phyloP scores from a whole-genome alignment of 2,329 filamentous ascomycete genomes.

The Bertia moriformis region DNA sequence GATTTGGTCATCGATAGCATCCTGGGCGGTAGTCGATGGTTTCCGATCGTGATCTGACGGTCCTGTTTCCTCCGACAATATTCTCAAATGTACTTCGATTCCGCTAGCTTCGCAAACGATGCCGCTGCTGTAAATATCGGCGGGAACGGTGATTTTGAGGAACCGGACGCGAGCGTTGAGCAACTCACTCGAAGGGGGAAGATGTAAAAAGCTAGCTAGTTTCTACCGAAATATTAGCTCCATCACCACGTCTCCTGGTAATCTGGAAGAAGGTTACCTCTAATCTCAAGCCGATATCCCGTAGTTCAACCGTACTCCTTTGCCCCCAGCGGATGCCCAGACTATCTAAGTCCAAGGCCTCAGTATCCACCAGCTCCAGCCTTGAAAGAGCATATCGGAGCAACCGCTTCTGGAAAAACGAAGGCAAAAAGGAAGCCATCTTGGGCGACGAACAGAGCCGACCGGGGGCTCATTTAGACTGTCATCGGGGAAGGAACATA shows the following conservation, averaged over 20 bases:
- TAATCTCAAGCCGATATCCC: conserved; percentile 39
- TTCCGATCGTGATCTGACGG: background rate
- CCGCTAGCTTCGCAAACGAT: conserved; percentile 45
- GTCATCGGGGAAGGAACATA: background rate
- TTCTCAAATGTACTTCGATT: conserved; percentile 29
- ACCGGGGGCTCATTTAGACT: background rate
- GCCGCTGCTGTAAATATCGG: conserved; percentile 42
- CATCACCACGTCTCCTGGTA: background rate
- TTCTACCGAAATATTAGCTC: conserved; percentile 23
- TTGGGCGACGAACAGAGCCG: conserved; percentile 2
- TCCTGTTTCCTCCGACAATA: conserved; percentile 5
- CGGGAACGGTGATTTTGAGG: conserved; percentile 42
- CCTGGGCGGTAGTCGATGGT: background rate
- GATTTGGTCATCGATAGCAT: conserved; percentile 4
- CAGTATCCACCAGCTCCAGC: conserved; percentile 45
- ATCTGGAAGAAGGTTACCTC: conserved; percentile 23
- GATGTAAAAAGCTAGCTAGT: conserved; percentile 31
- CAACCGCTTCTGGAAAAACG: conserved; percentile 41
- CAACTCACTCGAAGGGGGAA: conserved; percentile 34
- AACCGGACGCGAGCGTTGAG: conserved; percentile 34
- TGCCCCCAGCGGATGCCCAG: conserved; percentile 44
- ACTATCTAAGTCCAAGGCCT: conserved; percentile 41
- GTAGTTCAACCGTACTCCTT: conserved; percentile 41
- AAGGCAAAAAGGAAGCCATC: conserved; percentile 43
- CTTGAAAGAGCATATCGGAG: conserved; percentile 43